Evolutionary conservation across 1,284 basidiomycete species (phyloP), one percentile per base, ranked within the genome.

Genomic region (Pseudozyma hubeiensis): DNA sequence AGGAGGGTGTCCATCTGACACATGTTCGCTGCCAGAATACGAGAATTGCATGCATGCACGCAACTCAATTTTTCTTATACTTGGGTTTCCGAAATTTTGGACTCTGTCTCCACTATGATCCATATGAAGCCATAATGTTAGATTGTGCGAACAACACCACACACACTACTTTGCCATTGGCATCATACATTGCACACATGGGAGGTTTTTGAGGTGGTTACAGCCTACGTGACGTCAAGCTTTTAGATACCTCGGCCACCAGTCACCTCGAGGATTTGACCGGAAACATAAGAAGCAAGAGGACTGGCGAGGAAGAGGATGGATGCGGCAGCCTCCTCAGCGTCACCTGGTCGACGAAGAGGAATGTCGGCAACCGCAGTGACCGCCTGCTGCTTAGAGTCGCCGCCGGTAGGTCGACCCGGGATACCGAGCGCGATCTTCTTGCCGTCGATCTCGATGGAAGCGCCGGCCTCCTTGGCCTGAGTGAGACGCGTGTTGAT

Each of bases 381-480:
- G 24, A 85, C 82, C 3, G 70, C 30, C 35, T 54, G 45, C 53
- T 60, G 57, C 24, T 92, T 92, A 47, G 90, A 90, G 63, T 87
- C 87, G 49, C 91, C 91, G 83, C 92, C 91, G 45, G 67, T 37
- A 19, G 63, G 66, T 13, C 72, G 58, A 6, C 78, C 76, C 2
- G 78, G 78, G 40, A 78, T 90, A 72, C 92, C 93, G 9, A 94
- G 87, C 7, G 91, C 89, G 67, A 93, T 91, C 83, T 91, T 90
- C 87, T 93, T 91, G 14, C 92, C 93, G 72, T 90, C 89, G 56
- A 94, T 91, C 81, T 91, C 90, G 83, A 94, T 93, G 45, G 87
- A 87, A 50, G 86, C 90, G 45, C 92, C 93, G 1, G 87, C 88
- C 80, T 92, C 92, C 85, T 94, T 93, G 3, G 91, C 88, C 14